These are phyloP conservation scores for Thelonectria olida DNA, from an alignment of 2,329 filamentous ascomycete genomes.

Conservation along the genomic window DNA sequence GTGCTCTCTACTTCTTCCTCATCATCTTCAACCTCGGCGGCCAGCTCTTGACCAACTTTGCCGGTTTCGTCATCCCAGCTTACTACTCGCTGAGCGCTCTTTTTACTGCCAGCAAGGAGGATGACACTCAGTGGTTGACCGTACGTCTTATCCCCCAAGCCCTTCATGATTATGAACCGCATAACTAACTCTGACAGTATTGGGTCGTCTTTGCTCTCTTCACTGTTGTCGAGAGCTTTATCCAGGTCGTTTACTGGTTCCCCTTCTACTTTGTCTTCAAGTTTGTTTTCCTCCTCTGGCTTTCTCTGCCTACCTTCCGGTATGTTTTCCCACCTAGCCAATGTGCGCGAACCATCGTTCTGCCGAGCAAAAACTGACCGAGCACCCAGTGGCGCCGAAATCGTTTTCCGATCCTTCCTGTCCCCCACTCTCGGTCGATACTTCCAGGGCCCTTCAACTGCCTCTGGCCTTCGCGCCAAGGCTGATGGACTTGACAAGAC, in stretches of 20 bases:
- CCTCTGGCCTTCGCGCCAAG: constrained; percentile 88
- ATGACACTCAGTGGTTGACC: constrained; percentile 84
- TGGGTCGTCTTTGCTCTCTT: constrained; percentile 89
- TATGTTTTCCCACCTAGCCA: constrained; percentile 59
- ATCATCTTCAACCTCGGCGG: constrained; percentile 93
- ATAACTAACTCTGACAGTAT: constrained; percentile 67
- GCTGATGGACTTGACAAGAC: constrained; percentile 79
- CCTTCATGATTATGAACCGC: background rate
- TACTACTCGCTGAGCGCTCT: constrained; percentile 86
- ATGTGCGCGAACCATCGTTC: constrained; percentile 11
- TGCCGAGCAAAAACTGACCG: constrained; percentile 27
- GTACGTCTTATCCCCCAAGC: constrained; percentile 56
- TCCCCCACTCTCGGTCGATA: constrained; percentile 92
- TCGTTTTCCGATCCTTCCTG: constrained; percentile 96
- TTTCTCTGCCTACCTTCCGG: constrained; percentile 93
- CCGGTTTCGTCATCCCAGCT: constrained; percentile 82
- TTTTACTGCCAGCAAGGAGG: constrained; percentile 75
- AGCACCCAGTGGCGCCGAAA: constrained; percentile 80
- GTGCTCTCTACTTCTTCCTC: constrained; percentile 86
- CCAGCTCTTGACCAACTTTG: constrained; percentile 87
- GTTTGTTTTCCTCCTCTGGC: constrained; percentile 97
- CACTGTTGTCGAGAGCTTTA: constrained; percentile 82
- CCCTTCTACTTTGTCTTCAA: constrained; percentile 99
- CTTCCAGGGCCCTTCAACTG: constrained; percentile 79
- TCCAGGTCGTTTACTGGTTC: constrained; percentile 93